Evolutionary conservation across 176 grass and related monocot genomes (phyloP), one percentile per base, ranked within the genome.

Genomic region (Bolboschoenus planiculmis): DNA sequence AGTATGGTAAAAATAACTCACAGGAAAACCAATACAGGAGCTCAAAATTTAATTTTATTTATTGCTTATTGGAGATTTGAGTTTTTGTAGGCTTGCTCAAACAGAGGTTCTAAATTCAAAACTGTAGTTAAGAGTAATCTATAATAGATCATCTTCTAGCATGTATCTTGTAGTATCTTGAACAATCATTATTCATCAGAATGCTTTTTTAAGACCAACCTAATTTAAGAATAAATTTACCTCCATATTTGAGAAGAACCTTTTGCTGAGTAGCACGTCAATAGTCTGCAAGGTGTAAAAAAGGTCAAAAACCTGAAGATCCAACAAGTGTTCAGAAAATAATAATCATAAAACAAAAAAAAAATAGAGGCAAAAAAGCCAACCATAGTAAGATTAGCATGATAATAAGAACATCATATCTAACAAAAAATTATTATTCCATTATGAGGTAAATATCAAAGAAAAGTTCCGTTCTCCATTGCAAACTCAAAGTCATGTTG

Each of bases 201-300:
- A 21, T 51, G 10, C 66, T 51, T 76, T 67, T 67, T 10, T 76
- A 47, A 81, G 4, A 42, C 37, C 30, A 81, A 29, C 54, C 34
- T 29, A 48, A 62, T 10, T 30, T 44, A 31, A 46, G 79, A 91
- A 68, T 84, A 73, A 82, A 93, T 88, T 90, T 80, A 95, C 96
- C 92, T 98, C 89, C 82, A 86, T 90, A 72, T 87, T 89, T 80
- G 93, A 86, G 82, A 98, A 91, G 67, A 91, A 56, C 54, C 88
- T 90, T 84, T 88, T 98, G 88, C 92, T 98, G 75, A 93, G 91
- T 26, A 98, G 87, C 76, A 89, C 73, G 40, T 98, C 96, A 83
- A 98, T 90, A 89, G 96, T 95, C 96, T 98, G 92, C 87, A 95
- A 89, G 62, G 5, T 43, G 20, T 15, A 61, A 1, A 53, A 31